Evolutionary conservation across 2,329 filamentous ascomycete genomes (phyloP).

Genomic region (Leptographium procerum): DNA sequence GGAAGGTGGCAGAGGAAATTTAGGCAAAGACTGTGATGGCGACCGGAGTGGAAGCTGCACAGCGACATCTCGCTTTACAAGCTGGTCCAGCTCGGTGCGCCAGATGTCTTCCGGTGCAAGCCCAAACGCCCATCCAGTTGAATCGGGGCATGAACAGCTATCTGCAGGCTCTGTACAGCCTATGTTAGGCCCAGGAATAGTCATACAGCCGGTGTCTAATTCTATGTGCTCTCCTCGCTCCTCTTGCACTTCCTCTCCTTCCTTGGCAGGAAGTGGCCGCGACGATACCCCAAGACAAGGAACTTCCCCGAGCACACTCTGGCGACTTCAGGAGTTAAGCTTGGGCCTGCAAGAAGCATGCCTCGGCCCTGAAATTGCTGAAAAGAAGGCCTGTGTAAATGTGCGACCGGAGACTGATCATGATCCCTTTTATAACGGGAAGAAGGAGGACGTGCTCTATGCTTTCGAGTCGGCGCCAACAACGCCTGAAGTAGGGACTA

Average conservation of each 20-base stretch:
- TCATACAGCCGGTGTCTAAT: neutral
- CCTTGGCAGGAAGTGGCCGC: slow-evolving; percentile 12
- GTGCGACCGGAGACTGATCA: neutral
- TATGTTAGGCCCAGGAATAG: neutral
- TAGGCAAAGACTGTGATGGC: neutral
- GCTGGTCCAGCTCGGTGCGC: slow-evolving; percentile 10
- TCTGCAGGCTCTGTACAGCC: slow-evolving; percentile 3
- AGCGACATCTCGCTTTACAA: slow-evolving; percentile 12
- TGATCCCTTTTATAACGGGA: slow-evolving; percentile 9
- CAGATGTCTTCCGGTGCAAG: slow-evolving; percentile 4
- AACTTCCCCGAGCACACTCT: slow-evolving; percentile 4
- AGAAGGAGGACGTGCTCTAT: neutral
- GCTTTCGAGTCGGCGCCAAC: slow-evolving; percentile 9
- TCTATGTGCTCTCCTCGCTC: neutral
- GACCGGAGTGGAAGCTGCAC: slow-evolving; percentile 1
- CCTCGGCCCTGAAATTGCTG: neutral
- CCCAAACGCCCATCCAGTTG: neutral
- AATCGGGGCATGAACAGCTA: neutral
- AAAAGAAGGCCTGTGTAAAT: neutral
- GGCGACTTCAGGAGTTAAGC: slow-evolving; percentile 9
- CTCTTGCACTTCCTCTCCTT: slow-evolving; percentile 5
- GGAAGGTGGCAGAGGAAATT: neutral
- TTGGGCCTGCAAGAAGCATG: slow-evolving; percentile 7
- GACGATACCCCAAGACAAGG: neutral
- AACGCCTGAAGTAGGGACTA: neutral